Evolutionary conservation across 805 yeast species (phyloP).

Genomic region (Schizosaccharomyces osmophilus): DNA sequence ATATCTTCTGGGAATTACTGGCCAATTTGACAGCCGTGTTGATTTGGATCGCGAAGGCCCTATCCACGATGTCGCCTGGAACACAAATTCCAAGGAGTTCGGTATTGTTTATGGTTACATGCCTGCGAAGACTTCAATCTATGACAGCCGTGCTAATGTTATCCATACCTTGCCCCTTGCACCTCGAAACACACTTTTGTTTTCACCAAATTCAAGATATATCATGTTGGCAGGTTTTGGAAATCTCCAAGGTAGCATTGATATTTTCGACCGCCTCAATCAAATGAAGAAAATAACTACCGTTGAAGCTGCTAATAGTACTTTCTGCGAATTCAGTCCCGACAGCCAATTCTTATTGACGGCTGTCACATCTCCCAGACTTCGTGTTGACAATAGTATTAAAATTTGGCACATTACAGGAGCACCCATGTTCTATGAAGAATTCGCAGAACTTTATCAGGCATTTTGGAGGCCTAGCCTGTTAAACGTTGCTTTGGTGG

Average conservation of each 20-base stretch:
- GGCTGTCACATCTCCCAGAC: slow-evolving; percentile 89
- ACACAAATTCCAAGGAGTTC: slow-evolving; percentile 85
- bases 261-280: slow-evolving; percentile 74
- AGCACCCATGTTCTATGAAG: slow-evolving; percentile 48
- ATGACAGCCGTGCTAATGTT: slow-evolving; percentile 78
- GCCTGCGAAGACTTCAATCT: slow-evolving; percentile 90
- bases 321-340: slow-evolving; percentile 96
- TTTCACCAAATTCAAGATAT: slow-evolving; percentile 82
- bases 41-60: slow-evolving; percentile 82
- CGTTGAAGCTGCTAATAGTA: slow-evolving; percentile 79
- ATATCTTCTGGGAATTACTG: slow-evolving; percentile 75
- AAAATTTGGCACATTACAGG: slow-evolving; percentile 87
- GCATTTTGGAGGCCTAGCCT: slow-evolving; percentile 64
- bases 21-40: slow-evolving; percentile 73
- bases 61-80: slow-evolving; percentile 92
- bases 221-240: slow-evolving; percentile 94
- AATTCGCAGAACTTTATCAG: slow-evolving; percentile 54
- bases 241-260: slow-evolving; percentile 87
- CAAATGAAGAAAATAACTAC: slow-evolving; percentile 57
- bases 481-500: slow-evolving; percentile 14
- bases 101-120: slow-evolving; percentile 92
- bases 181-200: slow-evolving; percentile 69
- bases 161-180: slow-evolving; percentile 64
- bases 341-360: slow-evolving; percentile 82
- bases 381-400: slow-evolving; percentile 87